Base-by-base conservation (phyloP, 345 rosid species). In the Salix caprea region DNA sequence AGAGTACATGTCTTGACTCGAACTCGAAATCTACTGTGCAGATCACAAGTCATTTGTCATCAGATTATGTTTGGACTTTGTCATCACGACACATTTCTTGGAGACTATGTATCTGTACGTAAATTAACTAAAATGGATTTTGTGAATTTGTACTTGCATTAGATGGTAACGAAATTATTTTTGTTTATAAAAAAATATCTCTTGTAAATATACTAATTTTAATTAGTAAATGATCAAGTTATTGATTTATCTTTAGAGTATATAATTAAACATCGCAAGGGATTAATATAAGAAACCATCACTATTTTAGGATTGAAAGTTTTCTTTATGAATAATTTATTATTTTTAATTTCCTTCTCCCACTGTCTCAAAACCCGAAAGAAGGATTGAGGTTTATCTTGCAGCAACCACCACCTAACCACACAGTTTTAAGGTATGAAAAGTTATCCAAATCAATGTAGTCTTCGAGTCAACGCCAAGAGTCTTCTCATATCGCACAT, bases 1-100 rank as follows among this genome's bases (percentile, higher is more conserved):
- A 34, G 6, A 34, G 0, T 34, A 34, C 0, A 34, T 0, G 6
- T 34, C 37, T 0, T 34, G 1, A 34, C 1, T 34, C 5, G 4
- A 5, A 34, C 37, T 34, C 6, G 1, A 34, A 1, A 34, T 0
- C 1, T 34, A 5, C 1, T 5, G 1, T 34, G 1, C 0, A 34
- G 4, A 34, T 34, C 1, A 34, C 37, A 34, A 34, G 6, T 5
- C 0, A 0, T 34, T 5, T 34, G 0, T 34, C 1, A 34, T 34
- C 6, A 34, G 0, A 30, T 2, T 3, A 30, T 0, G 3, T 30
- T 30, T 30, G 0, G 3, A 30, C 4, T 30, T 30, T 30, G 32
- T 30, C 4, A 30, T 30, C 32, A 30, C 0, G 0, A 4, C 6
- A 34, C 0, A 5, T 34, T 5, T 34, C 0, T 34, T 1, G 0